Evolutionary conservation across 1,284 basidiomycete species (phyloP).

Genomic region (Austropuccinia psidii): DNA sequence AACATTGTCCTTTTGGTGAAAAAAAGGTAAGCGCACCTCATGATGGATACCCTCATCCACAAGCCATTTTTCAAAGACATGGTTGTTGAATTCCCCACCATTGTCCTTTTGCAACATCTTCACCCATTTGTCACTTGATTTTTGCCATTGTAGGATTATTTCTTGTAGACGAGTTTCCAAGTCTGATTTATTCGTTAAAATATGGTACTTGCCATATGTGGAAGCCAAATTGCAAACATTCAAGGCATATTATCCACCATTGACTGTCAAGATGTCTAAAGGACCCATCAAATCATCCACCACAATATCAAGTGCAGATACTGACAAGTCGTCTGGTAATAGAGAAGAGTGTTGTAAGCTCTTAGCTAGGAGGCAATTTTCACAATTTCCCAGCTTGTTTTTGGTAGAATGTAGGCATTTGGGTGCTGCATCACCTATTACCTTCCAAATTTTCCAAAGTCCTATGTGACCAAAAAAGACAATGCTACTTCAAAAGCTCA

Average conservation of each 20-base stretch:
- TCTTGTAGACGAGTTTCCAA: neutral
- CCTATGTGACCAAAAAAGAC: constrained; percentile 6
- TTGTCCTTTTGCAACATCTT: constrained; percentile 5
- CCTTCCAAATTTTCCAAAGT: neutral
- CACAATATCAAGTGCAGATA: neutral
- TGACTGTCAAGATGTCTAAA: neutral
- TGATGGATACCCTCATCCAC: constrained; percentile 17
- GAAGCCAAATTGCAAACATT: neutral
- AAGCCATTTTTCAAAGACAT: neutral
- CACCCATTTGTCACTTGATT: neutral
- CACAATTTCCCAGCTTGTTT: neutral
- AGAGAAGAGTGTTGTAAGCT: neutral
- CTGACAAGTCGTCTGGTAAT: neutral
- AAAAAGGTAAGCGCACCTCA: neutral
- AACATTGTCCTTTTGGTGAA: constrained; percentile 11
- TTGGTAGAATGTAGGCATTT: neutral
- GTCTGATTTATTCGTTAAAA: constrained; percentile 1
- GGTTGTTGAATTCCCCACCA: constrained; percentile 13
- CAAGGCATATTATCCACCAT: neutral
- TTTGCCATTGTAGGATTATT: constrained; percentile 2
- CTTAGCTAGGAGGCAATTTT: constrained; percentile 16
- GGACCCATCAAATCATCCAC: constrained; percentile 11
- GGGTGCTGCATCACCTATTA: neutral
- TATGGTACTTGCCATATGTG: neutral
- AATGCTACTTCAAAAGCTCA: no score